phyloP scores from a whole-genome alignment of 2,329 filamentous ascomycete species.

The Curvularia spicifera region DNA sequence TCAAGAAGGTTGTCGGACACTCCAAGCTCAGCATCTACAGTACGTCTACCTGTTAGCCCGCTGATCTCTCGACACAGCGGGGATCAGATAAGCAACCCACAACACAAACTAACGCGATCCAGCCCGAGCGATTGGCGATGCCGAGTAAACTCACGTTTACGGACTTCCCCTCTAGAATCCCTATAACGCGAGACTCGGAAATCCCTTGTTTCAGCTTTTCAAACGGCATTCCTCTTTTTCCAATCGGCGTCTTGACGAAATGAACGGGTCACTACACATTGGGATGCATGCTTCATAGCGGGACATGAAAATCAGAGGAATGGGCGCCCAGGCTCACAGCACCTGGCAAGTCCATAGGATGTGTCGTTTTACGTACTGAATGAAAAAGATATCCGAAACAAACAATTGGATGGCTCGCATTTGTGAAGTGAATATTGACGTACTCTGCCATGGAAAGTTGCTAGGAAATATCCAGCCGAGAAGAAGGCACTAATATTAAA shows the following conservation, averaged over 20 bases:
- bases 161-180: constrained; percentile 25
- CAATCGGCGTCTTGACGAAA: constrained; percentile 45
- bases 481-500: no score
- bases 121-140: constrained; percentile 49
- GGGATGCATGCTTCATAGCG: constrained; percentile 41
- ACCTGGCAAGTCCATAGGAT: constrained; percentile 29
- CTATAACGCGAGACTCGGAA: constrained; percentile 34
- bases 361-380: constrained; percentile 47
- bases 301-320: constrained; percentile 42
- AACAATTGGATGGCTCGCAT: neutral
- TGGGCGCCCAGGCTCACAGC: constrained; percentile 31
- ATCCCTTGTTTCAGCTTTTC: constrained; percentile 40
- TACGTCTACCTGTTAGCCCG: constrained; percentile 55
- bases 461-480: no score
- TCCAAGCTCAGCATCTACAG: constrained; percentile 99
- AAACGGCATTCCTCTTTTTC: constrained; percentile 46
- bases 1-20: constrained; percentile 97
- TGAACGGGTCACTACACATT: constrained; percentile 40
- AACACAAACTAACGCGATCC: constrained; percentile 23
- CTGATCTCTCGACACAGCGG: neutral
- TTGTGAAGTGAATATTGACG: neutral
- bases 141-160: constrained; percentile 43
- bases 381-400: constrained; percentile 44
- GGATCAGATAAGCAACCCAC: neutral
- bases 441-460: no score